Conservation (phyloP, 2,329 filamentous ascomycete genomes). For the Pseudogymnoascus sp. region DNA sequence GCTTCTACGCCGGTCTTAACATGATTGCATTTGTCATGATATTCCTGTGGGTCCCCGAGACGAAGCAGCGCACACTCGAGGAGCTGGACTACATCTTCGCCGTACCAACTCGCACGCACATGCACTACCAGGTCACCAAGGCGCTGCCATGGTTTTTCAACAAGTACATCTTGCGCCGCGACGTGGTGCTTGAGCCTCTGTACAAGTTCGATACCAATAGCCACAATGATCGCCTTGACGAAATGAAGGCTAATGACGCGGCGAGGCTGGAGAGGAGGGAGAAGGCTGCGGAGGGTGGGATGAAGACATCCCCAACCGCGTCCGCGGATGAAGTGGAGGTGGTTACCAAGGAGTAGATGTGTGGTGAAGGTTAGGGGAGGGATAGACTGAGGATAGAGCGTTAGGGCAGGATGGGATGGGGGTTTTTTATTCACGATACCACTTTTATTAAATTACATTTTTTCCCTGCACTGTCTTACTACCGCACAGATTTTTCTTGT, state of each 20-base stretch:
- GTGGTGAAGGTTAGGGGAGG: not conserved
- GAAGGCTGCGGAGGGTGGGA: not conserved
- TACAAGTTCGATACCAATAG: conserved; percentile 38
- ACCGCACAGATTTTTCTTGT: not conserved
- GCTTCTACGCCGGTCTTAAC: conserved; percentile 46
- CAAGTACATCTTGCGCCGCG: conserved; percentile 27
- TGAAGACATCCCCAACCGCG: not conserved
- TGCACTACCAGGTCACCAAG: conserved; percentile 33
- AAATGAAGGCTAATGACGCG: not conserved
- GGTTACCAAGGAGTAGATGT: not conserved
- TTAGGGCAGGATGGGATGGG: not conserved
- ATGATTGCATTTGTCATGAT: conserved; percentile 45
- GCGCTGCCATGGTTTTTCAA: conserved; percentile 47
- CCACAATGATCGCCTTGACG: not conserved
- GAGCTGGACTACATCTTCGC: conserved; percentile 39
- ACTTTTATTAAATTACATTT: not conserved
- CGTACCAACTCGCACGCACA: conserved; percentile 17
- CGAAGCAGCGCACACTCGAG: conserved; percentile 36
- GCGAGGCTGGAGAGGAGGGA: conserved; percentile 5
- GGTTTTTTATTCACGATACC: not conserved
- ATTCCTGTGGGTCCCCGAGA: conserved; percentile 46
- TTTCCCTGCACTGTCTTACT: not conserved
- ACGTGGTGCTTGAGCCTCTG: conserved; percentile 39
- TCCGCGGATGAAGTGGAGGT: not conserved
- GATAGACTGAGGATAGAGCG: not conserved